A percentile compares a stretch with the other conserved stretches of the same genome.
These are phyloP conservation scores for Myxozyma monticola DNA, from an alignment of 805 yeast species.

Conservation along the genomic window DNA sequence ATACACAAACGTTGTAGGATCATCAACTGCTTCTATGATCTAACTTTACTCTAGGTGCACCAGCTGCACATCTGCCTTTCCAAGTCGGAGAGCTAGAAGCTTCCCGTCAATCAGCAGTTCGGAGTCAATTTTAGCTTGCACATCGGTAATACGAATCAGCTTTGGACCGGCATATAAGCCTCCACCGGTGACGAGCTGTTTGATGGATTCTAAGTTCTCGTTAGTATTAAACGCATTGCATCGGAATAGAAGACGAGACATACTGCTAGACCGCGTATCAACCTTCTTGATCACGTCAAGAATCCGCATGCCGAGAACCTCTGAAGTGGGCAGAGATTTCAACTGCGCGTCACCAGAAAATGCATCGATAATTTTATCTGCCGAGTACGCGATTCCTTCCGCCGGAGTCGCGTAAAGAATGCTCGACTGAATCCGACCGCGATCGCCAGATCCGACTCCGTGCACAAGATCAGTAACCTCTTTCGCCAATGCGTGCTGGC, in stretches of 20 bases:
- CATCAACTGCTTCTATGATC: too few relatives aligned
- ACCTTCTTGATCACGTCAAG: conserved; percentile 50
- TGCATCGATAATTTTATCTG: conserved; percentile 52
- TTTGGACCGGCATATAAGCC: conserved; percentile 71
- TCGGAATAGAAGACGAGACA: background rate
- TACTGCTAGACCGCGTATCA: conserved; percentile 36
- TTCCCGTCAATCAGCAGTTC: conserved; percentile 57
- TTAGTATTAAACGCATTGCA: background rate
- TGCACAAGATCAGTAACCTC: conserved; percentile 87
- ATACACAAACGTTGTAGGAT: too few relatives aligned
- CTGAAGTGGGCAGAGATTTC: conserved; percentile 39
- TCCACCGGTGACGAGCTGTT: conserved; percentile 48
- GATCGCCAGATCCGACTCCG: conserved; percentile 72
- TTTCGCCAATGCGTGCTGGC: conserved; percentile 74
- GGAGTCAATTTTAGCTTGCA: conserved; percentile 51
- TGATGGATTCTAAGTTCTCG: conserved; percentile 7
- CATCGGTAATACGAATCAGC: conserved; percentile 51
- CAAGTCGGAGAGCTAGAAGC: conserved; percentile 67
- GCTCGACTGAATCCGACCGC: conserved; percentile 65
- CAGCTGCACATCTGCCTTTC: conserved; percentile 53
- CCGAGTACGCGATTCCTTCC: conserved; percentile 42
- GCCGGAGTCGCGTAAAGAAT: conserved; percentile 63
- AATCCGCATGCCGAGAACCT: conserved; percentile 46
- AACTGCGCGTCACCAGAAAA: conserved; percentile 62
- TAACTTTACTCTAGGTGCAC: conserved; percentile 7